Evolutionary conservation across 2,329 filamentous ascomycete genomes (phyloP).

Genomic region (Hymenoscyphus repandus): DNA sequence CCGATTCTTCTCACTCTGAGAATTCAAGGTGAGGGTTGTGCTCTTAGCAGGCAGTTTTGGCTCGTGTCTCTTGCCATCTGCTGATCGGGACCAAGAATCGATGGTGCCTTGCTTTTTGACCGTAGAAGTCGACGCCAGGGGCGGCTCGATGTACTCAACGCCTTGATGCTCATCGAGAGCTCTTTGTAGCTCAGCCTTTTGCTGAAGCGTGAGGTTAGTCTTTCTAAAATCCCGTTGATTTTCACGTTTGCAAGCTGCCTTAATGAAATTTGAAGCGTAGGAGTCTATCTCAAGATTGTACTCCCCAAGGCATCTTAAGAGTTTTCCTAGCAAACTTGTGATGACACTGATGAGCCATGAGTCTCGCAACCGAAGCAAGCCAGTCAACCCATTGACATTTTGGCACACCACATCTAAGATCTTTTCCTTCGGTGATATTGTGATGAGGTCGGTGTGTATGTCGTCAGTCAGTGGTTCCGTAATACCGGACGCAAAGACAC

Average conservation of each 20-base stretch:
- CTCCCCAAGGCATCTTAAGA: slow-evolving; percentile 75
- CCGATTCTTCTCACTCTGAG: slow-evolving; percentile 29
- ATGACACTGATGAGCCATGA: slow-evolving; percentile 77
- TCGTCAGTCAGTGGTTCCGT: slow-evolving; percentile 33
- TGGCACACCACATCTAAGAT: slow-evolving; percentile 61
- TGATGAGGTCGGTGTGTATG: slow-evolving; percentile 22
- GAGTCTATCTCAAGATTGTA: slow-evolving; percentile 66
- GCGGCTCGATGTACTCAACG: slow-evolving; percentile 43
- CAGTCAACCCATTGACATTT: slow-evolving; percentile 65
- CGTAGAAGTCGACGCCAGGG: slow-evolving; percentile 35
- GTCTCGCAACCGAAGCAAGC: slow-evolving; percentile 88
- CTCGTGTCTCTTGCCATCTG: slow-evolving; percentile 31
- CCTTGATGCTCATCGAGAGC: slow-evolving; percentile 56
- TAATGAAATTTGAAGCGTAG: slow-evolving; percentile 55
- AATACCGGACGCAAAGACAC: slow-evolving; percentile 58
- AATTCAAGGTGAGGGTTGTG: not conserved
- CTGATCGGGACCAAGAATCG: slow-evolving; percentile 58
- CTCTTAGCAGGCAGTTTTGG: slow-evolving; percentile 19
- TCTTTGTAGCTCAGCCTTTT: slow-evolving; percentile 76
- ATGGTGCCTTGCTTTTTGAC: slow-evolving; percentile 53
- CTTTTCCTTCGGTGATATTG: slow-evolving; percentile 33
- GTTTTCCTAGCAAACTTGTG: slow-evolving; percentile 76
- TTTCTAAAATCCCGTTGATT: slow-evolving; percentile 54
- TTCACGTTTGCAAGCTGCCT: slow-evolving; percentile 55
- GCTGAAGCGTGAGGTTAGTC: slow-evolving; percentile 75